phyloP scores from a whole-genome alignment of 2,329 filamentous ascomycete species.

The Endoconidiophora polonica region DNA sequence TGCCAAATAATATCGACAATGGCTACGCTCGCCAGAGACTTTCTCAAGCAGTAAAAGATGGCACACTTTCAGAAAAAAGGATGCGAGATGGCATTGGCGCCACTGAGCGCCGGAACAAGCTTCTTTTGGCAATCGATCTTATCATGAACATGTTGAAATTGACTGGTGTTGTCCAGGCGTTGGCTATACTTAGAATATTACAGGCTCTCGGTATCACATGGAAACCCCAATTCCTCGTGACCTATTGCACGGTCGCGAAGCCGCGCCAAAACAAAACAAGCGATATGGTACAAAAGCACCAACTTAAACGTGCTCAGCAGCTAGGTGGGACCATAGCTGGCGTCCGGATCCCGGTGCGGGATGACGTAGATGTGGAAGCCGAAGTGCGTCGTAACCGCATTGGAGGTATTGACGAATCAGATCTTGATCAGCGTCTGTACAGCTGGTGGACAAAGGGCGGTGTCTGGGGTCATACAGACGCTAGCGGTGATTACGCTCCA shows the following conservation, averaged over 20 bases:
- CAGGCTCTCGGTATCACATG: slow-evolving; percentile 4
- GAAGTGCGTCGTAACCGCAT: slow-evolving; percentile 47
- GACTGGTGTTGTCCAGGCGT: slow-evolving; percentile 39
- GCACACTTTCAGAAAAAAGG: slow-evolving; percentile 20
- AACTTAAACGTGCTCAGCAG: background rate
- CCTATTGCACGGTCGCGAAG: background rate
- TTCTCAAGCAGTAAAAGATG: slow-evolving; percentile 36
- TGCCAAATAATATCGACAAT: slow-evolving; percentile 23
- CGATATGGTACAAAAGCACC: slow-evolving; percentile 21
- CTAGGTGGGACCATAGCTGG: slow-evolving; percentile 9
- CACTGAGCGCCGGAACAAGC: slow-evolving; percentile 59
- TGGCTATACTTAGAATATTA: slow-evolving; percentile 23
- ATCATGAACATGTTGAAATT: slow-evolving; percentile 57
- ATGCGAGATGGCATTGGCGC: slow-evolving; percentile 55
- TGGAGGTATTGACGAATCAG: slow-evolving; percentile 40
- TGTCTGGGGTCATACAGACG: slow-evolving; percentile 70
- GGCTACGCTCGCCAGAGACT: slow-evolving; percentile 58
- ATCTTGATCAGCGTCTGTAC: slow-evolving; percentile 61
- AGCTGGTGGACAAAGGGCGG: slow-evolving; percentile 70
- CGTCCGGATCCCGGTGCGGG: slow-evolving; percentile 20
- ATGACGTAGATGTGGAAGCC: slow-evolving; percentile 62
- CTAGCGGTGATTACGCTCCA: slow-evolving; percentile 61
- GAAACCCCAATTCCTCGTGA: slow-evolving; percentile 30
- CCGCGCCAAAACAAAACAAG: background rate
- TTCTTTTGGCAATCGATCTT: slow-evolving; percentile 62